Conservation (phyloP, 2,329 filamentous ascomycete species). For the Scytalidium lignicola region DNA sequence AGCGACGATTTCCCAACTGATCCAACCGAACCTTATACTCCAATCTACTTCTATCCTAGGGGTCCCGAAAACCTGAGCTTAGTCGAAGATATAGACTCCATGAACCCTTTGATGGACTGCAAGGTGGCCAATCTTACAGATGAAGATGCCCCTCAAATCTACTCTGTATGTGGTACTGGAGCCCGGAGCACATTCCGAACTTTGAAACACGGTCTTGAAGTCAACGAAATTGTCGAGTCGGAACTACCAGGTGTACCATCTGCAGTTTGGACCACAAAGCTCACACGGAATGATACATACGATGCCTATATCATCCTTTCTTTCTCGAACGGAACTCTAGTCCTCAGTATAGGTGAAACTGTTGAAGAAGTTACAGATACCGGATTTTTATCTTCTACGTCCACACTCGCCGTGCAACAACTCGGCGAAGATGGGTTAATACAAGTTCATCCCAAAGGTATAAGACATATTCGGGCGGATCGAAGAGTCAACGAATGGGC, state of each 20-base stretch:
- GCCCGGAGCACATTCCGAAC: constrained; percentile 87
- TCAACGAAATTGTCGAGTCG: constrained; percentile 93
- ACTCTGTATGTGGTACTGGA: constrained; percentile 83
- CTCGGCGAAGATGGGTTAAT: constrained; percentile 89
- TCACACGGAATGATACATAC: constrained; percentile 74
- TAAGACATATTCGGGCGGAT: constrained; percentile 77
- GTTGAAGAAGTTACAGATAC: constrained; percentile 95
- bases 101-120: constrained; percentile 88
- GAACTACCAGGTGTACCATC: constrained; percentile 84
- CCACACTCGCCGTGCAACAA: constrained; percentile 88
- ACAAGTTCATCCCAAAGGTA: constrained; percentile 94
- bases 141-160: constrained; percentile 95
- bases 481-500: constrained; percentile 87
- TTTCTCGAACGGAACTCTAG: constrained; percentile 82
- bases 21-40: constrained; percentile 63
- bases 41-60: constrained; percentile 81
- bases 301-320: constrained; percentile 96
- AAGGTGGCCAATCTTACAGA: constrained; percentile 86
- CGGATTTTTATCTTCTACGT: constrained; percentile 81
- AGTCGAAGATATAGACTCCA: constrained; percentile 78
- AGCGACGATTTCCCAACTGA: constrained; percentile 82
- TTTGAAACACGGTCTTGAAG: constrained; percentile 86
- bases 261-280: constrained; percentile 92
- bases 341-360: constrained; percentile 92
- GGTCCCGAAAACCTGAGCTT: constrained; percentile 75